These are phyloP conservation scores for Aspergillus pseudotamarii DNA, from an alignment of 2,329 filamentous ascomycete genomes.

Conservation along the genomic window DNA sequence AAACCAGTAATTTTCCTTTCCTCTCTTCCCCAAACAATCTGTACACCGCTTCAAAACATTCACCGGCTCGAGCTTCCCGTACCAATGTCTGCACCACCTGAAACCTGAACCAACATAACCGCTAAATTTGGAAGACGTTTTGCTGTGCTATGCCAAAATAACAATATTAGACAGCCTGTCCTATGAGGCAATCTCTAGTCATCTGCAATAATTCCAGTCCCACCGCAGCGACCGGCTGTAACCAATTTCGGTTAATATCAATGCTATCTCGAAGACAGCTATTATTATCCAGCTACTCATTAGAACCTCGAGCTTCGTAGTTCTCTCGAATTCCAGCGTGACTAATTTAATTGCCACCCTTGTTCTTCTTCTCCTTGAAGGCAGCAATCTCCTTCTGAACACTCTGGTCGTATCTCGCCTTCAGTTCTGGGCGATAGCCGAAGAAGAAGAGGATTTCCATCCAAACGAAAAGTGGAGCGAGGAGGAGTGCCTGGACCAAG, in stretches of 20 bases:
- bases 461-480: constrained; percentile 97
- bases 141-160: not conserved
- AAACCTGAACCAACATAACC: not conserved
- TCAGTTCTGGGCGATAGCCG: constrained; percentile 87
- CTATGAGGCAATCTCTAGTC: not conserved
- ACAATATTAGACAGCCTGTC: constrained; percentile 3
- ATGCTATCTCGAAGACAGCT: not conserved
- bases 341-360: constrained; percentile 23
- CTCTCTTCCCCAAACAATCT: not conserved
- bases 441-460: constrained; percentile 88
- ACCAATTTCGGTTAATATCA: not conserved
- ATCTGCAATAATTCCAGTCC: not conserved
- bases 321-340: not conserved
- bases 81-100: not conserved
- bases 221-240: not conserved
- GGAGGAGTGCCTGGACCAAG: constrained; percentile 83
- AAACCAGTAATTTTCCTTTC: not conserved
- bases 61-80: not conserved
- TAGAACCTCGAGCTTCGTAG: not conserved
- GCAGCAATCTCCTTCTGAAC: constrained; percentile 78
- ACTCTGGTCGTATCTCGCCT: constrained; percentile 74
- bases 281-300: not conserved
- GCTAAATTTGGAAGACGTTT: not conserved
- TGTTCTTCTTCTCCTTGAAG: constrained; percentile 59
- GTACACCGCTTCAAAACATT: not conserved